A percentile compares a stretch with the other conserved stretches of the same genome.
These are phyloP conservation scores for Boletus reticulatus DNA, from an alignment of 768 basidiomycete species.

Conservation along the genomic window DNA sequence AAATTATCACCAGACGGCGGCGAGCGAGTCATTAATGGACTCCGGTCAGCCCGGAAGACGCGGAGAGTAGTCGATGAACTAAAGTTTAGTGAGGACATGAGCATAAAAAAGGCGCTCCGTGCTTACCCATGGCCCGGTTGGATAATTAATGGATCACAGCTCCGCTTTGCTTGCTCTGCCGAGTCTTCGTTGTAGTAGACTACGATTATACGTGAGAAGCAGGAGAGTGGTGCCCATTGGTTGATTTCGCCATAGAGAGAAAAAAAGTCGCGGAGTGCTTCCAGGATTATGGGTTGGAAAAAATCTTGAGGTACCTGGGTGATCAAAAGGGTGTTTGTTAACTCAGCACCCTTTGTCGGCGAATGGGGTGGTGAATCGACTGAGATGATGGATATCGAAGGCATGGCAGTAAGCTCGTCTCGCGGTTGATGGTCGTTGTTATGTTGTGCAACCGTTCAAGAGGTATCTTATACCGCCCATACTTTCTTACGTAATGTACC, in stretches of 20 bases:
- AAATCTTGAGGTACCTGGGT: slow-evolving; percentile 74
- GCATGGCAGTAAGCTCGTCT: slow-evolving; percentile 11
- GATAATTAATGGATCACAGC: slow-evolving; percentile 63
- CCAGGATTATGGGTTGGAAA: slow-evolving; percentile 69
- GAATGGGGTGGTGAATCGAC: not conserved
- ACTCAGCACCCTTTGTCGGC: slow-evolving; percentile 5
- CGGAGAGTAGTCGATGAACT: slow-evolving; percentile 55
- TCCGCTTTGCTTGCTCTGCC: slow-evolving; percentile 65
- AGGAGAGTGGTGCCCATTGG: slow-evolving; percentile 84
- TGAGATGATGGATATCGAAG: slow-evolving; percentile 31
- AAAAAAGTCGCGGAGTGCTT: slow-evolving; percentile 72
- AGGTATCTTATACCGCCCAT: slow-evolving; percentile 5
- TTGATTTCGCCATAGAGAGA: slow-evolving; percentile 75
- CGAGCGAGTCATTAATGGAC: slow-evolving; percentile 48
- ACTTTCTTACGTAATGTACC: slow-evolving; percentile 20
- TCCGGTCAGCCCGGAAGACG: slow-evolving; percentile 73
- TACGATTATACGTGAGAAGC: slow-evolving; percentile 79
- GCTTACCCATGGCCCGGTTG: slow-evolving; percentile 53
- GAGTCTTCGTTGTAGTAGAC: slow-evolving; percentile 66
- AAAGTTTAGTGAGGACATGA: slow-evolving; percentile 9
- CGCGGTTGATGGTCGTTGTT: slow-evolving; percentile 4
- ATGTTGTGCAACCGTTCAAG: too few relatives aligned
- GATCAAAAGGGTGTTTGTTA: slow-evolving; percentile 84
- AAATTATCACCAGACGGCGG: slow-evolving; percentile 26
- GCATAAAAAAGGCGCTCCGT: slow-evolving; percentile 4